Evolutionary conservation across 768 basidiomycete genomes (phyloP).

Genomic region (Termitomyces sp.): DNA sequence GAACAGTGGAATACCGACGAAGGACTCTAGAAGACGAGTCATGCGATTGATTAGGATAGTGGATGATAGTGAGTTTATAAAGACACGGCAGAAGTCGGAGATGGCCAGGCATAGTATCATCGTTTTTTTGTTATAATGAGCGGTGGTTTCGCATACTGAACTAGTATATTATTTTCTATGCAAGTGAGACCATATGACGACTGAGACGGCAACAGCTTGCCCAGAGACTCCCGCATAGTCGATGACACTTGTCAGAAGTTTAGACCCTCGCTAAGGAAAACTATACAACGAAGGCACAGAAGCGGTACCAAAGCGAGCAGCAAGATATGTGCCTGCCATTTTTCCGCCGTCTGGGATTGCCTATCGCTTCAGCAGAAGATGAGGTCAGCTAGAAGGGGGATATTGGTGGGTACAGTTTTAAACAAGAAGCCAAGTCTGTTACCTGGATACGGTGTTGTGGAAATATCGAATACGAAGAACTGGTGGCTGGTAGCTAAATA

Average conservation of each 20-base stretch:
- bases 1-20: neutral
- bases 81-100: neutral
- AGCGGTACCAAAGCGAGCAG: neutral
- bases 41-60: neutral
- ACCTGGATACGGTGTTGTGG: neutral
- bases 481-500: too few species aligned
- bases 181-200: neutral
- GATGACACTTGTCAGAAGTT: neutral
- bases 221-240: too few species aligned
- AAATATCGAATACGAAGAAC: neutral
- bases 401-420: neutral
- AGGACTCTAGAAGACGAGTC: neutral
- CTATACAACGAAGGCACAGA: neutral
- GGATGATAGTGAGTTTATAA: neutral
- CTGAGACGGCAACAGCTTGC: neutral
- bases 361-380: neutral
- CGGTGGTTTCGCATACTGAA: neutral
- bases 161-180: neutral
- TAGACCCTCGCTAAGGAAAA: neutral
- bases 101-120: neutral
- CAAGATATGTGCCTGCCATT: neutral
- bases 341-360: neutral
- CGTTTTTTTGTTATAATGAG: neutral
- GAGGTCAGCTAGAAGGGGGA: neutral
- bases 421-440: neutral